Base-by-base conservation (phyloP, 345 rosid species). In the Raphanus sativus region DNA sequence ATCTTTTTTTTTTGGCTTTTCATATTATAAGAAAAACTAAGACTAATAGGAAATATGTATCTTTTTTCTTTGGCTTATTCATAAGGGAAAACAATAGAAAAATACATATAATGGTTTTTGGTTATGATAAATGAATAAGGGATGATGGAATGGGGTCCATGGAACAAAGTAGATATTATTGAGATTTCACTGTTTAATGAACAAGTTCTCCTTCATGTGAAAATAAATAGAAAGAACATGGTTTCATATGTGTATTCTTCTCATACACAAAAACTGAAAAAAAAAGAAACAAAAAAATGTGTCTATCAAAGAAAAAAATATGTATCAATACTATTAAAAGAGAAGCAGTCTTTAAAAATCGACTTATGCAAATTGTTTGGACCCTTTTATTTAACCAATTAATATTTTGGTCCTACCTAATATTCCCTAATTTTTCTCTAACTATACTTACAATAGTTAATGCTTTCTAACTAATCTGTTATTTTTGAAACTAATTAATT, bases 161-260 rank as follows among this genome's bases (percentile, higher is more conserved):
- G 32, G 67, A 63, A 74, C 75, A 74, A 55, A 73, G 11, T n/a
- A 74, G 7, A 73, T 74, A 73, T 73, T 67, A 73, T 73, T 62
- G 74, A 36, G 77, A 68, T 45, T 73, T 78, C 82, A 79, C 74
- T 13, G 61, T 52, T 67, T 79, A 30, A 25, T 56, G 56, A 78
- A 73, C 81, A 48, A 73, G 70, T 78, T 73, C 61, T 34, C 63
- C 67, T 68, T 75, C 72, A 80, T 80, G 79, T 80, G 82, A 80
- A 74, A 75, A 24, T 69, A 63, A 56, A 69, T 69, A 17, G 10
- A 64, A 69, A 16, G 54, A 55, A 63, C 62, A 80, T 74, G 71
- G 28, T 48, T 67, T 30, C 36, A 56, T 56, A 55, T 17, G 60
- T 55, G 28, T 55, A 55, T 55, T 16, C 11, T 16, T 59, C 26